Evolutionary conservation across 148 eudicot species (phyloP).

Genomic region (Fagopyrum esculentum): DNA sequence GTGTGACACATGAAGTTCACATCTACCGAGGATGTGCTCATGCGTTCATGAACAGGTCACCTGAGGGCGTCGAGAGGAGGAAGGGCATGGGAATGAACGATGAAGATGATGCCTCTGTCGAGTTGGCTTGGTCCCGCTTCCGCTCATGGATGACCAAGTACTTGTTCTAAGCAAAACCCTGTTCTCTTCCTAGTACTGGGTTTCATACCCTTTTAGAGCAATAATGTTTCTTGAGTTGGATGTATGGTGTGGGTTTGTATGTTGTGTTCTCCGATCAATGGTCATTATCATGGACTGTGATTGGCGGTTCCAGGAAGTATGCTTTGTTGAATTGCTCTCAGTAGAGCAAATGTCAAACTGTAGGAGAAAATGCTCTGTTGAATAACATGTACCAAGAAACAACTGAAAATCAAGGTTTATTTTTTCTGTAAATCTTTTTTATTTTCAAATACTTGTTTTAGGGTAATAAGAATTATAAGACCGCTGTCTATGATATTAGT

Average conservation of each 20-base stretch:
- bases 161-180: constrained; percentile 31
- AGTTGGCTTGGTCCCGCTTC: constrained; percentile 91
- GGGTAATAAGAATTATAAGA: no score
- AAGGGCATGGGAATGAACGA: constrained; percentile 75
- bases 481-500: no score
- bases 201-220: not conserved
- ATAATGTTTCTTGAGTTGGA: not conserved
- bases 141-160: constrained; percentile 68
- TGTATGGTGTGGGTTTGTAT: not conserved
- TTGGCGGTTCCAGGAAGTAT: no score
- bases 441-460: no score
- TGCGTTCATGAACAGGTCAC: constrained; percentile 87
- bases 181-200: not conserved
- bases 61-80: constrained; percentile 71
- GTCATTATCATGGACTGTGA: no score
- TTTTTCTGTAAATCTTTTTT: no score
- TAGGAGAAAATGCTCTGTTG: not conserved
- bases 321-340: not conserved
- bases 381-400: no score
- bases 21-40: constrained; percentile 58
- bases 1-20: constrained; percentile 69
- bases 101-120: constrained; percentile 53
- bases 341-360: no score
- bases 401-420: no score
- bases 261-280: not conserved